Conservation (phyloP, 345 rosid genomes). For the Populus pruinosa region DNA sequence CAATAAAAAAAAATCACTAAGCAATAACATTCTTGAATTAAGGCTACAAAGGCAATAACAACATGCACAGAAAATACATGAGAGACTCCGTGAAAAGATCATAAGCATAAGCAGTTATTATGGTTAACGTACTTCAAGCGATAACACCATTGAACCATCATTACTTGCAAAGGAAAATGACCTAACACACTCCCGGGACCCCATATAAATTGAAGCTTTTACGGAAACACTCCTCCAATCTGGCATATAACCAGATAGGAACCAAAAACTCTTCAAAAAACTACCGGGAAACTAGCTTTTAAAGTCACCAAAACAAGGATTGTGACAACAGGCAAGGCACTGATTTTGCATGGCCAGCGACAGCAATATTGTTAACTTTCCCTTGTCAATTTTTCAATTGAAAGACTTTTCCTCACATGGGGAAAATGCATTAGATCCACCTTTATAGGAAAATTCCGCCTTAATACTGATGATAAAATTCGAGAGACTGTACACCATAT, state of each 20-base stretch:
- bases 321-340: constrained; percentile 1
- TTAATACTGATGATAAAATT: not conserved
- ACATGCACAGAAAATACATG: not conserved
- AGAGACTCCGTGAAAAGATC: not conserved
- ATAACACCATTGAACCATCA: not conserved
- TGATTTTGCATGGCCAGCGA: constrained; percentile 10
- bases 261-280: not conserved
- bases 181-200: not conserved
- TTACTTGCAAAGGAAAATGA: not conserved
- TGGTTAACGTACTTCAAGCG: not conserved
- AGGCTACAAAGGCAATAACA: not conserved
- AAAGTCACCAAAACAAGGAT: not conserved
- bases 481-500: not conserved
- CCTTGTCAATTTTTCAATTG: not conserved
- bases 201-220: not conserved
- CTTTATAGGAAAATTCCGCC: not conserved
- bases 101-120: not conserved
- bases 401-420: constrained; percentile 10
- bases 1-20: not conserved
- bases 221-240: not conserved
- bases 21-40: not conserved
- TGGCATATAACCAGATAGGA: not conserved
- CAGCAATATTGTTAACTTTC: constrained; percentile 11
- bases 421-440: constrained; percentile 6
- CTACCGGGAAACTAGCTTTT: not conserved